Evolutionary conservation across 805 yeast species (phyloP), one percentile per base, ranked within the genome.

Genomic region (Cyberlindnera petersonii): DNA sequence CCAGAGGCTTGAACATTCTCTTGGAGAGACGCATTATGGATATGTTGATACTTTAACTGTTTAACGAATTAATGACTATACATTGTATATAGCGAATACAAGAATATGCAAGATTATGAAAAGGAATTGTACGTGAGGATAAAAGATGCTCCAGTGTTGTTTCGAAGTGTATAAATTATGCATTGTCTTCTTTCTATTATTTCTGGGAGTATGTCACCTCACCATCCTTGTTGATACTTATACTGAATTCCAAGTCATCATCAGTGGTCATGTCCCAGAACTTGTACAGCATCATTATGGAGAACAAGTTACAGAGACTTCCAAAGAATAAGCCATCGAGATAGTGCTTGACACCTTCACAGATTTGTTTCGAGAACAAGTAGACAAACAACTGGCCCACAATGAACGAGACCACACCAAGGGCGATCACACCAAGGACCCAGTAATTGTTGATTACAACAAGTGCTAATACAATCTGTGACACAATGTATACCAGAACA

Each of bases 251-350:
- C 52, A 91, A 77, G 60, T 93, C 98, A 55, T 91, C 98, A 41
- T 81, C 79, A 10, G 98, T 93, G 37, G 91, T 82, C 74, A 89
- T 87, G 56, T 89, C 97, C 96, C 98, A 91, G 51, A 79, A 86
- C 64, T 93, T 89, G 69, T 88, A 91, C 36, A 91, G 71, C 98
- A 93, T 91, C 95, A 93, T 88, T 39, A 84, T 65, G 4, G 95
- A 74, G 53, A 87, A 83, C 35, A 87, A 58, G 57, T 86, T 86
- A 56, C 95, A 76, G 24, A 87, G 53, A 19, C 93, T 75, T 23
- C 87, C 93, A 55, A 89, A 86, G 55, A 91, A 82, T 22, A 87
- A 61, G 1, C 98, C 98, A 56, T 91, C 98, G 17, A 87, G 71
- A 59, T 91, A 93, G 62, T 93, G 98, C 26, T 81, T 76, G 33